These are phyloP conservation scores for Boletus vinaceobasis DNA, from an alignment of 768 basidiomycete species.

Conservation along the genomic window DNA sequence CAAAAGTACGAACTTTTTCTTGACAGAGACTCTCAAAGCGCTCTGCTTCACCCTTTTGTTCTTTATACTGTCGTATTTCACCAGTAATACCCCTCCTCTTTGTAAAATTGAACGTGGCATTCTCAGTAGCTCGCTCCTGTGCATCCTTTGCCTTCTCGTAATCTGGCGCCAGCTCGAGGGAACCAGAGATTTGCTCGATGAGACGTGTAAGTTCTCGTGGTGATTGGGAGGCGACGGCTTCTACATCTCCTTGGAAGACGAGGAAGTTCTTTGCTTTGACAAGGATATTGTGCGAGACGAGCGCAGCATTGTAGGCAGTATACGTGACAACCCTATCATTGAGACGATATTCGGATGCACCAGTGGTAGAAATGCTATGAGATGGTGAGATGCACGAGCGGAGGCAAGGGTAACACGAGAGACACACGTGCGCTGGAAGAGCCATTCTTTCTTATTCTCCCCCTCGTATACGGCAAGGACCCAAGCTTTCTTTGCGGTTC, in stretches of 20 bases:
- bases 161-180: constrained; percentile 80
- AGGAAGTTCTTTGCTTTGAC: constrained; percentile 99
- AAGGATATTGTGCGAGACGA: constrained; percentile 88
- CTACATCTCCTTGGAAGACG: constrained; percentile 98
- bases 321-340: constrained; percentile 82
- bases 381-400: background rate
- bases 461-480: constrained; percentile 91
- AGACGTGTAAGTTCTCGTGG: constrained; percentile 85
- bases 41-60: constrained; percentile 92
- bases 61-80: constrained; percentile 96
- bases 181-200: constrained; percentile 95
- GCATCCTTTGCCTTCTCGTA: constrained; percentile 88
- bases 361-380: constrained; percentile 78
- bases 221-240: constrained; percentile 94
- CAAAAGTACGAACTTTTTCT: constrained; percentile 54
- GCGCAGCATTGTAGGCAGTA: constrained; percentile 82
- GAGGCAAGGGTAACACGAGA: background rate
- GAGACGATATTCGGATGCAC: constrained; percentile 87
- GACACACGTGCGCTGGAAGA: constrained; percentile 87
- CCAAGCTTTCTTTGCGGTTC: constrained; percentile 91
- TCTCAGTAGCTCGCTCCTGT: constrained; percentile 89
- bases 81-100: constrained; percentile 91
- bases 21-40: constrained; percentile 75
- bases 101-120: constrained; percentile 91
- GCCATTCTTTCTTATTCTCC: constrained; percentile 74